Percentiles rank a stretch among this genome's conserved stretches.
phyloP scores from a whole-genome alignment of 306 rosid genomes.

The Cicer bijugum region DNA sequence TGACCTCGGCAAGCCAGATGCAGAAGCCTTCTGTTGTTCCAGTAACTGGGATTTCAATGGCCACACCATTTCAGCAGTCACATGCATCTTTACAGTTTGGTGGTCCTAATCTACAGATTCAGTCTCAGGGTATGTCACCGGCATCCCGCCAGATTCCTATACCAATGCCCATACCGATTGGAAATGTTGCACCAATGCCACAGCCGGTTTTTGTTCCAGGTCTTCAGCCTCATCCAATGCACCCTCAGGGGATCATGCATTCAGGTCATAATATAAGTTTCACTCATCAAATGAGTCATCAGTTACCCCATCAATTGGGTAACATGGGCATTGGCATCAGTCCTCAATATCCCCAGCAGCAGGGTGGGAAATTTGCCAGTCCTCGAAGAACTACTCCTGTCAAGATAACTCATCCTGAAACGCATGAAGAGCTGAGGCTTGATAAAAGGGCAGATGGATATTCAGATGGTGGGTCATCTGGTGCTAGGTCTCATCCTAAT shows the following conservation, averaged over 20 bases:
- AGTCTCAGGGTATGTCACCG: slow-evolving; percentile 74
- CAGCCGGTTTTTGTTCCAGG: slow-evolving; percentile 70
- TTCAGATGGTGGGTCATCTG: slow-evolving; percentile 69
- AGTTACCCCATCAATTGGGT: slow-evolving; percentile 67
- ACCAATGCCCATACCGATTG: slow-evolving; percentile 64
- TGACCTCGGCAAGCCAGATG: slow-evolving; percentile 58
- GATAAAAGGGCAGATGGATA: slow-evolving; percentile 70
- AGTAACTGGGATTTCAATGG: slow-evolving; percentile 69
- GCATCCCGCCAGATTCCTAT: slow-evolving; percentile 72
- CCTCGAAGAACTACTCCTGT: slow-evolving; percentile 71
- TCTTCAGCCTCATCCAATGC: slow-evolving; percentile 82
- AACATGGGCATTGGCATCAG: slow-evolving; percentile 65
- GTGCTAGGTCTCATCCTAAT: slow-evolving; percentile 63
- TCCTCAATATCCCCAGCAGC: slow-evolving; percentile 75
- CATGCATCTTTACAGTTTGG: slow-evolving; percentile 76
- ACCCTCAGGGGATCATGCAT: slow-evolving; percentile 73
- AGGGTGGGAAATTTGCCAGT: slow-evolving; percentile 71
- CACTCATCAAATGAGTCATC: slow-evolving; percentile 72
- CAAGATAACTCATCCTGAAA: slow-evolving; percentile 94
- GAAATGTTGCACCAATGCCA: slow-evolving; percentile 78
- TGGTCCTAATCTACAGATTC: slow-evolving; percentile 79
- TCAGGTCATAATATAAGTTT: slow-evolving; percentile 70
- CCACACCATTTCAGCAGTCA: slow-evolving; percentile 67
- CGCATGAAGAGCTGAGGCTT: slow-evolving; percentile 85
- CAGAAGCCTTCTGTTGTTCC: slow-evolving; percentile 69